Conservation (phyloP, 768 basidiomycete species). For the Mycena chlorophos region DNA sequence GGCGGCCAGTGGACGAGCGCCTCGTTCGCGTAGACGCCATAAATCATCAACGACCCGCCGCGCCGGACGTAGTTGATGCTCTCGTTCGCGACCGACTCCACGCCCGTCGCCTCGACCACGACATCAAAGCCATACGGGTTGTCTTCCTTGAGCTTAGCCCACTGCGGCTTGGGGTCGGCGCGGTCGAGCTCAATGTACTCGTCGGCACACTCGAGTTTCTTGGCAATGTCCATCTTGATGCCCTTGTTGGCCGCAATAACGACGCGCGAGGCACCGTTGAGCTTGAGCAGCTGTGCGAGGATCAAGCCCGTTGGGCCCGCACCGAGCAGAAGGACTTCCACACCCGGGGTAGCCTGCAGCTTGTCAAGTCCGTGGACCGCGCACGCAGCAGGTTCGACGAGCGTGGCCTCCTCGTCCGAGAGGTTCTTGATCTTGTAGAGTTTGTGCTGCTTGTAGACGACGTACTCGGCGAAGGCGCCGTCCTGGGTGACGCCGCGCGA, state of each 20-base stretch:
- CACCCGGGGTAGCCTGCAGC: conserved; percentile 68
- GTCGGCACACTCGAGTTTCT: conserved; percentile 65
- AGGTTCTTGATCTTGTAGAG: conserved; percentile 88
- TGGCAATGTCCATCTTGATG: conserved; percentile 75
- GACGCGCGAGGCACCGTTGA: conserved; percentile 69
- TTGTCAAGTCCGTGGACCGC: conserved; percentile 92
- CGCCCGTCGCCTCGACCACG: conserved; percentile 72
- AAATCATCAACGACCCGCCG: conserved; percentile 83
- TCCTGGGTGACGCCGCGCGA: conserved; percentile 77
- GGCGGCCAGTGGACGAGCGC: conserved; percentile 87
- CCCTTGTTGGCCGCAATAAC: conserved; percentile 77
- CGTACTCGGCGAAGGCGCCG: conserved; percentile 90
- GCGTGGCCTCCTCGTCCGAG: conserved; percentile 82
- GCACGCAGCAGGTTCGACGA: conserved; percentile 88
- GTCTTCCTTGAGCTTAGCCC: conserved; percentile 64
- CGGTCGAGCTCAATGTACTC: conserved; percentile 77
- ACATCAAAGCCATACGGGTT: conserved; percentile 72
- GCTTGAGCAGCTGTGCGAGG: conserved; percentile 72
- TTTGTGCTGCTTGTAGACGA: conserved; percentile 73
- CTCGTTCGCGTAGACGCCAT: conserved; percentile 88
- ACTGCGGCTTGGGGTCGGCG: conserved; percentile 60
- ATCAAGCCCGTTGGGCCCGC: conserved; percentile 87
- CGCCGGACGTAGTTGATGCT: conserved; percentile 87
- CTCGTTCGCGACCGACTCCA: conserved; percentile 84
- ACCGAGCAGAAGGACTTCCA: conserved; percentile 82